A percentile compares a stretch with the other conserved stretches of the same genome.
Evolutionary conservation across 192 early-diverging fungal genomes (phyloP).

Genomic region (Podila horticola): DNA sequence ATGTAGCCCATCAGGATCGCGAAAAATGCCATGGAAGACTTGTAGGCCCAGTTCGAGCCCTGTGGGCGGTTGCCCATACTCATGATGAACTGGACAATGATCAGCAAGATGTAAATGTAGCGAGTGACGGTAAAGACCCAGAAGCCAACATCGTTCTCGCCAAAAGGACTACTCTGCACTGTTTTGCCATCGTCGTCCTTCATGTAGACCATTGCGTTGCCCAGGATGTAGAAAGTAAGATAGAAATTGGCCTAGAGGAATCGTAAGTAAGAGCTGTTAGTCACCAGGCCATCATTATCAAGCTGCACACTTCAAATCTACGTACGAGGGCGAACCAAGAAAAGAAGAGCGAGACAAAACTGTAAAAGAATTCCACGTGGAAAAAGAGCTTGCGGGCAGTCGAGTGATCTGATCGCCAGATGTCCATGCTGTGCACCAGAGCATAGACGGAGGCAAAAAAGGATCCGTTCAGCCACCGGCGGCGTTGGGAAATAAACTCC

Average conservation of each 20-base stretch:
- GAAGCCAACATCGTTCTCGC: conserved; percentile 46
- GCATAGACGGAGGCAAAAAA: conserved; percentile 95
- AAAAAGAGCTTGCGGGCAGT: conserved; percentile 77
- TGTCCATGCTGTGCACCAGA: conserved; percentile 76
- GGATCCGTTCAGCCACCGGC: conserved; percentile 96
- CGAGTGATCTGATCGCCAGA: conserved; percentile 83
- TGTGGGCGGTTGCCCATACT: conserved; percentile 97
- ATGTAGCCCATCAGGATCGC: conserved; percentile 63
- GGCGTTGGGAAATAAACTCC: conserved; percentile 96
- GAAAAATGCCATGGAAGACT: conserved; percentile 58
- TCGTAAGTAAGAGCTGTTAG: conserved; percentile 1
- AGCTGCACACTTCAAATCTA: conserved; percentile 12
- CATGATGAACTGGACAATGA: conserved; percentile 86
- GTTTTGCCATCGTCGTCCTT: conserved; percentile 18
- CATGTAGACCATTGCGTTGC: conserved; percentile 58
- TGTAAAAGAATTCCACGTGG: conserved; percentile 85
- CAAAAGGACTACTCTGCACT: conserved; percentile 45
- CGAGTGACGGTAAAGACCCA: conserved; percentile 64
- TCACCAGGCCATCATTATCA: neutral
- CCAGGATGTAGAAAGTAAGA: conserved; percentile 89
- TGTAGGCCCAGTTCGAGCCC: conserved; percentile 73
- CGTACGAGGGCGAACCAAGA: conserved; percentile 90
- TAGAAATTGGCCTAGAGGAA: conserved; percentile 81
- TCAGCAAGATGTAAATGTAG: conserved; percentile 77
- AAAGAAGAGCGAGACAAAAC: conserved; percentile 82